Conservation (phyloP, 1,139 yeast species). For the Tardiomyces depauwii region DNA sequence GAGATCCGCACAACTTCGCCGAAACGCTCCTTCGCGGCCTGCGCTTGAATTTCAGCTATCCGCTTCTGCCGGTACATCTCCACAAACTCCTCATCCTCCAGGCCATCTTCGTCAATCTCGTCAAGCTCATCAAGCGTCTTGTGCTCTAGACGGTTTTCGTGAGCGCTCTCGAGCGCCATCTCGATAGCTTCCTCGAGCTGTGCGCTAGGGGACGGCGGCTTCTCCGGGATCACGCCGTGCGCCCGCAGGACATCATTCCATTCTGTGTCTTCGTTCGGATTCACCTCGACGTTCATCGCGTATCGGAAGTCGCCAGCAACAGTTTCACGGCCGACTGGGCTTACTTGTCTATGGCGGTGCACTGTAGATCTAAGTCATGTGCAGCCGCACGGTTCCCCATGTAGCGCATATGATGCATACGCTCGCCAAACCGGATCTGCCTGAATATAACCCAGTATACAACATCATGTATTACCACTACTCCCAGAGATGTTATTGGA, state of each 20-base stretch:
- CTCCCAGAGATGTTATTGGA: too few species aligned
- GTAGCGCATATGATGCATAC: too few species aligned
- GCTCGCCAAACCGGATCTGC: too few species aligned
- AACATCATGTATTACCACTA: too few species aligned
- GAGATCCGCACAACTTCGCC: conserved; percentile 70
- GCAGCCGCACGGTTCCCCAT: too few species aligned
- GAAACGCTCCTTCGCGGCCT: conserved; percentile 52
- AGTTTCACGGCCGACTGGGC: too few species aligned
- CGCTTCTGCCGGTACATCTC: conserved; percentile 66
- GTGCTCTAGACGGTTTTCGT: conserved; percentile 62
- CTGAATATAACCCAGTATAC: too few species aligned
- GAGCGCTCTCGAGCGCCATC: conserved; percentile 68
- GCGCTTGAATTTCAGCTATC: conserved; percentile 54
- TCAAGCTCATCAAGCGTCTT: conserved; percentile 71
- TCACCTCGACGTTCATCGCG: conserved; percentile 68
- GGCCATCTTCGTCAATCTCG: conserved; percentile 64
- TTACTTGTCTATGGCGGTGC: too few species aligned
- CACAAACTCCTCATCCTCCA: conserved; percentile 61
- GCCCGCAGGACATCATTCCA: conserved; percentile 93
- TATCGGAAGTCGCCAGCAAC: not conserved
- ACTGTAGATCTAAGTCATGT: too few species aligned
- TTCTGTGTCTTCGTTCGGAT: conserved; percentile 93
- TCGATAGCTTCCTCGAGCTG: conserved; percentile 81
- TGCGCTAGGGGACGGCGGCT: conserved; percentile 80
- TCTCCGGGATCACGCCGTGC: conserved; percentile 87